Evolutionary conservation across 1,139 yeast genomes (phyloP), one percentile per base, ranked within the genome.

Genomic region (Sugiyamaella japonica): DNA sequence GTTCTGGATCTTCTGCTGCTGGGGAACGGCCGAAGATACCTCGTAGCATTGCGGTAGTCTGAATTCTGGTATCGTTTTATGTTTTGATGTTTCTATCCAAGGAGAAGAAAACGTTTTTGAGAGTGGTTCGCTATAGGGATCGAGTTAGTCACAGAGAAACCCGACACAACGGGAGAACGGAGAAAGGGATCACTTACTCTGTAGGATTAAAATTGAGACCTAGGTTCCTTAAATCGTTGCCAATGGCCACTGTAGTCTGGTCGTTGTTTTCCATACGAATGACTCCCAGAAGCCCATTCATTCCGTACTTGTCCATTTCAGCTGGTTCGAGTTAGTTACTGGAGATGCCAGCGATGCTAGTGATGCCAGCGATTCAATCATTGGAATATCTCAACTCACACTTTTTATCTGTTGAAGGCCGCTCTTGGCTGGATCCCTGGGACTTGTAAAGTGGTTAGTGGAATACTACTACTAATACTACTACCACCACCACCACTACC

Each of bases 1-100:
- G 45, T 84, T 78, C 54, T 83, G 82, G 54, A 93, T 81, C 67
- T 89, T 85, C 53, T 82, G 81, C 66, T 87, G 96, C 56, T 81
- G 82, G 5, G 77, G 74, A 60, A 80, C 86, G 63, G 73, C 77
- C 65, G 75, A 78, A 62, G 72, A 77, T 20, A 80, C 76, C 48
- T 76, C 76, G 59, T 86, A 84, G 49, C 84, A 76, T 23, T 71
- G 64, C 1, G 96, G 95, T 34, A 83, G 72, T 38, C 70, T 70
- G 68, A 82, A 89, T 59, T 77, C 79, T 2, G 99, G 99, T 63
- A 89, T 96, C n/a, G 91, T 96, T 62, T 87, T 91, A 55, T 90
- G 84, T 64, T 95, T 78, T 10, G 95, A 83, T 0, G 97, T 88
- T 67, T 91, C 98, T 38, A 88, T 78, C 98, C 98, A 93, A 10